phyloP scores from a whole-genome alignment of 2,329 filamentous ascomycete genomes.

The Exophiala phaeomuriformis region DNA sequence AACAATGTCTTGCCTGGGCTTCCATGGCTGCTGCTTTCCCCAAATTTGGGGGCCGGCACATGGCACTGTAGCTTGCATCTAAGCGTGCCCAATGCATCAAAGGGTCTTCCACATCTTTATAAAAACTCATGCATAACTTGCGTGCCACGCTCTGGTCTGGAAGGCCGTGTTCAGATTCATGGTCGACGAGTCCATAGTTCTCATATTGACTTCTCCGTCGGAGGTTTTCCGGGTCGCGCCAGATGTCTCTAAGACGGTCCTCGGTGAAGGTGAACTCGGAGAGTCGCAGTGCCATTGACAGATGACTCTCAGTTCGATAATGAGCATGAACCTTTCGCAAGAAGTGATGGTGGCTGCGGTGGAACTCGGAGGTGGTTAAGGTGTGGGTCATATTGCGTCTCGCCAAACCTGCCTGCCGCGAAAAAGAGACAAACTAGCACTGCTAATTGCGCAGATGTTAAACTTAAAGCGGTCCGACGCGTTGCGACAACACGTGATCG shows the following conservation, averaged over 20 bases:
- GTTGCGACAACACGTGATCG: constrained; percentile 6
- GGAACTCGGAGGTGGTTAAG: neutral
- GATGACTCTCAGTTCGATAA: neutral
- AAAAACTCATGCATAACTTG: neutral
- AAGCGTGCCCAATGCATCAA: neutral
- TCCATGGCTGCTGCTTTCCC: constrained; percentile 1
- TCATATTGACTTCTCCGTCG: neutral
- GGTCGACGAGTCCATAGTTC: neutral
- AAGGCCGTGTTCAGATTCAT: constrained; percentile 1
- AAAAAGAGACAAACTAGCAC: too few species aligned
- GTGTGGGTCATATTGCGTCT: neutral
- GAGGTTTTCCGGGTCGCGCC: constrained; percentile 1
- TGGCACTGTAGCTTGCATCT: constrained; percentile 7
- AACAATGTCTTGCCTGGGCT: neutral
- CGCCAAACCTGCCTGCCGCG: neutral
- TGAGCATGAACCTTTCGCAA: too few species aligned
- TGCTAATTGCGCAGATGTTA: neutral
- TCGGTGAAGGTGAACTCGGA: neutral
- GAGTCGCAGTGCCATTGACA: neutral
- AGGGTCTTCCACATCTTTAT: neutral
- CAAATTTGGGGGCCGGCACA: constrained; percentile 1
- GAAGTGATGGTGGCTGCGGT: too few species aligned
- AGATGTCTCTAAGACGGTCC: neutral
- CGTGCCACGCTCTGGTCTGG: neutral
- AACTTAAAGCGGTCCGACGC: constrained; percentile 6